Conservation (phyloP, 2,329 filamentous ascomycete species). For the Neonectria faginata region DNA sequence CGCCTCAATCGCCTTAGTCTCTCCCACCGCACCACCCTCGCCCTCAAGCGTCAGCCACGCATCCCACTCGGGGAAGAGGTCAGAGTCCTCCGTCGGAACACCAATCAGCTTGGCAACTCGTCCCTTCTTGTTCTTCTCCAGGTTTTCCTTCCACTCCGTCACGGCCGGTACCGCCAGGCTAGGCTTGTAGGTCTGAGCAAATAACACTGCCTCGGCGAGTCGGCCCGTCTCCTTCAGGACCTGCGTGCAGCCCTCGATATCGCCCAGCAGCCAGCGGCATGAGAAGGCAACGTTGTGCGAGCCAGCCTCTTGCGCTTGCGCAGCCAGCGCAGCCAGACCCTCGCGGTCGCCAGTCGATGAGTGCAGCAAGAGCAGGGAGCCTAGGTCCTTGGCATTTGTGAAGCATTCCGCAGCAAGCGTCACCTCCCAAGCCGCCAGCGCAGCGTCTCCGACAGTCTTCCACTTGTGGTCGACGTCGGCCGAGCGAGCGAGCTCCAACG, state of each 20-base stretch:
- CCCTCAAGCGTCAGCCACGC: conserved; percentile 86
- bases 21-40: conserved; percentile 63
- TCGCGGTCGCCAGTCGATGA: conserved; percentile 84
- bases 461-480: conserved; percentile 96
- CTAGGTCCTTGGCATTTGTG: conserved; percentile 87
- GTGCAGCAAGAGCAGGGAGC: conserved; percentile 88
- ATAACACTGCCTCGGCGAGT: conserved; percentile 86
- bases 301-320: conserved; percentile 79
- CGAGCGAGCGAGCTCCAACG: conserved; percentile 83
- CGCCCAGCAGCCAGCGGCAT: conserved; percentile 86
- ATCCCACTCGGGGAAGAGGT: conserved; percentile 97
- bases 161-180: conserved; percentile 77
- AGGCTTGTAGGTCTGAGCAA: conserved; percentile 96
- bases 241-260: conserved; percentile 84
- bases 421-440: conserved; percentile 87
- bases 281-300: conserved; percentile 95
- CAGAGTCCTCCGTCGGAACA: conserved; percentile 83
- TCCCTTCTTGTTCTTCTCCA: conserved; percentile 87
- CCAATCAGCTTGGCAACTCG: conserved; percentile 88
- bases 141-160: conserved; percentile 80
- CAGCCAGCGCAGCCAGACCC: conserved; percentile 78
- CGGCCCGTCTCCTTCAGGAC: conserved; percentile 83
- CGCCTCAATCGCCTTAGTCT: conserved; percentile 36
- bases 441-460: conserved; percentile 96
- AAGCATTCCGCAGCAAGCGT: conserved; percentile 93